Base-by-base conservation (phyloP, 768 basidiomycete genomes). In the Hypsizygus marmoreus region DNA sequence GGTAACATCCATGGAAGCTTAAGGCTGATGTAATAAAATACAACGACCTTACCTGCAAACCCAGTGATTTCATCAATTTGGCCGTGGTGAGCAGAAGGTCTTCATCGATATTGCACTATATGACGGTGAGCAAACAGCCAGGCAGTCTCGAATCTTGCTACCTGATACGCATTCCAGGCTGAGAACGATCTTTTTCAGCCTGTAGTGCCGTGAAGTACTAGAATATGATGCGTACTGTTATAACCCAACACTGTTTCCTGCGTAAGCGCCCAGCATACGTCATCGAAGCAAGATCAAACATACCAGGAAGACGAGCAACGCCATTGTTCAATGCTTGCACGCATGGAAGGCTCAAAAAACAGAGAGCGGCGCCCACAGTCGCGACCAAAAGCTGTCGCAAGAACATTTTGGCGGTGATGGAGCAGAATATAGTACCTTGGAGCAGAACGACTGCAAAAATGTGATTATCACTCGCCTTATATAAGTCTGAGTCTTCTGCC, bases 141-240 rank as follows among this genome's bases (percentile, higher is more conserved):
- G 40, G 12, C 4, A n/a, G 12, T 23, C 20, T 8, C 22, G 43
- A 28, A 49, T n/a, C 22, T 11, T 55, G 69, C 40, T 49, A 83
- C 82, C 53, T 83, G 75, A 58, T 80, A 84, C 6, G 81, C 84
- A 58, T 86, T 85, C 84, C 84, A 86, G 5, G 84, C 84, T 85
- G 31, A 26, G 2, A 24, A 20, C 37, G 16, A 28, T 23, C 31
- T 33, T 38, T 26, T 24, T 23, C 14, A 42, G 20, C 11, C 28
- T 16, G 22, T 31, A 30, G 24, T 13, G 17, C 22, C 19, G 40
- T 23, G 2, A 19, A 14, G 25, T 34, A 24, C 23, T n/a, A n/a
- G 54, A 14, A 49, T 34, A 17, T 24, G 42, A 40, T 29, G 54
- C 79, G 58, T 37, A 84, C 81, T 84, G 51, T 85, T 85, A 53